phyloP scores from a whole-genome alignment of 139 green algal genomes.

The Chara braunii region DNA sequence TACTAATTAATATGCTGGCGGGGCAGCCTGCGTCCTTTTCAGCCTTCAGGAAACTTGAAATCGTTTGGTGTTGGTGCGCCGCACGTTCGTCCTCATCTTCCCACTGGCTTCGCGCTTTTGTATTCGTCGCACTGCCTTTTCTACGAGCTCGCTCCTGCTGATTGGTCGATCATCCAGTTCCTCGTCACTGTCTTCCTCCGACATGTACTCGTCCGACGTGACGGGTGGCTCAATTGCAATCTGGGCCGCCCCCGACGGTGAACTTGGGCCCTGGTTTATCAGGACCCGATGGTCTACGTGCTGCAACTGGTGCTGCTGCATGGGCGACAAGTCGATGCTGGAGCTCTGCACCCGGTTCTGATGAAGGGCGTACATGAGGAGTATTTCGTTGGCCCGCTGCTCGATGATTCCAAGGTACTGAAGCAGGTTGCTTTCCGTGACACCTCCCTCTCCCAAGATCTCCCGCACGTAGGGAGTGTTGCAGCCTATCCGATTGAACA shows the following conservation, averaged over 20 bases:
- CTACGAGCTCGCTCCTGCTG: slow-evolving; percentile 39
- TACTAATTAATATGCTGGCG: no score
- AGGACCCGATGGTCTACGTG: no score
- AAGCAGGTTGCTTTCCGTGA: slow-evolving; percentile 73
- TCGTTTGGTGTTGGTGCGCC: no score
- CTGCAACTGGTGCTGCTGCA: background rate
- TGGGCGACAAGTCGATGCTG: background rate
- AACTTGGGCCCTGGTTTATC: background rate
- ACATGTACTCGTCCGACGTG: slow-evolving; percentile 21
- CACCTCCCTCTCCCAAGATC: slow-evolving; percentile 55
- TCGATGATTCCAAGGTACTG: slow-evolving; percentile 81
- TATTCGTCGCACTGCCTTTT: slow-evolving; percentile 23
- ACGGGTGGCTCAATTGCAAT: slow-evolving; percentile 15
- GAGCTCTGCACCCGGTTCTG: no score
- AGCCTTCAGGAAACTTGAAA: no score
- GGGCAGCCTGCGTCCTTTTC: no score
- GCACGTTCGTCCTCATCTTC: no score
- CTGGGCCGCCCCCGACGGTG: background rate
- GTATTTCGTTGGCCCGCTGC: slow-evolving; percentile 76
- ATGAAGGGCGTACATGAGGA: slow-evolving; percentile 45
- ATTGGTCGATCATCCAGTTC: slow-evolving; percentile 35
- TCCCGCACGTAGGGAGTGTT: slow-evolving; percentile 23
- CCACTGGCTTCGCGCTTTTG: no score
- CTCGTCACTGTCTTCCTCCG: slow-evolving; percentile 25
- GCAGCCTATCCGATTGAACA: slow-evolving; percentile 41